Evolutionary conservation across 306 rosid species (phyloP).

Genomic region (Betula pendula): DNA sequence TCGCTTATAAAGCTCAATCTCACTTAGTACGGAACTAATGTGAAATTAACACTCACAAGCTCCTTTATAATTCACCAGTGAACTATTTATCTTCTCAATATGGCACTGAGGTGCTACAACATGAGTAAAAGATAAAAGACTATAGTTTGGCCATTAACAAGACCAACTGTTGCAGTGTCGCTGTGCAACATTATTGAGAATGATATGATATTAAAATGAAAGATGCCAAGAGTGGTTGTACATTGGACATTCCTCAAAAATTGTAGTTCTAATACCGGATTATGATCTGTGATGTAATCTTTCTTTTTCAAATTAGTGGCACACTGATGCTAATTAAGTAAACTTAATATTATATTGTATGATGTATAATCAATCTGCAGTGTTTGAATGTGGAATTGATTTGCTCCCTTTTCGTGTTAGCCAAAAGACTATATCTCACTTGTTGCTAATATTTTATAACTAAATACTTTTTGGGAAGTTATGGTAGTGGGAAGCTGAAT

Average conservation of each 20-base stretch:
- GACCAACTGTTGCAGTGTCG: conserved; percentile 6
- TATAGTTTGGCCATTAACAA: neutral
- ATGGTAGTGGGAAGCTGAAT: too few relatives aligned
- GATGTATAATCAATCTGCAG: conserved; percentile 15
- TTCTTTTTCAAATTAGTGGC: conserved; percentile 39
- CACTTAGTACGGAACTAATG: too few relatives aligned
- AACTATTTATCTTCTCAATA: too few relatives aligned
- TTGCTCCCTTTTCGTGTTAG: conserved; percentile 35
- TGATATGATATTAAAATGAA: conserved; percentile 13
- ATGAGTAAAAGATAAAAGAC: too few relatives aligned
- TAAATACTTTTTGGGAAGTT: conserved; percentile 1
- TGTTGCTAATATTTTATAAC: conserved; percentile 21
- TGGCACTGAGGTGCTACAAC: too few relatives aligned
- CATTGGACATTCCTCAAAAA: conserved; percentile 53
- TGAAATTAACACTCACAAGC: too few relatives aligned
- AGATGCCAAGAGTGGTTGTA: conserved; percentile 50
- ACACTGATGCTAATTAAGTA: conserved; percentile 5
- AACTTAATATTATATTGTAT: conserved; percentile 14
- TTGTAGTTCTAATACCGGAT: conserved; percentile 32
- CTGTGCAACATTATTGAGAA: conserved; percentile 33
- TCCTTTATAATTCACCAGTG: too few relatives aligned
- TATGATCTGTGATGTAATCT: conserved; percentile 60
- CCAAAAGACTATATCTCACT: conserved; percentile 26
- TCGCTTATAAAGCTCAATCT: too few relatives aligned
- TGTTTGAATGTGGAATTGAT: conserved; percentile 33